These are phyloP conservation scores for Microglena sp. DNA, from an alignment of 139 green algal genomes.

Conservation along the genomic window DNA sequence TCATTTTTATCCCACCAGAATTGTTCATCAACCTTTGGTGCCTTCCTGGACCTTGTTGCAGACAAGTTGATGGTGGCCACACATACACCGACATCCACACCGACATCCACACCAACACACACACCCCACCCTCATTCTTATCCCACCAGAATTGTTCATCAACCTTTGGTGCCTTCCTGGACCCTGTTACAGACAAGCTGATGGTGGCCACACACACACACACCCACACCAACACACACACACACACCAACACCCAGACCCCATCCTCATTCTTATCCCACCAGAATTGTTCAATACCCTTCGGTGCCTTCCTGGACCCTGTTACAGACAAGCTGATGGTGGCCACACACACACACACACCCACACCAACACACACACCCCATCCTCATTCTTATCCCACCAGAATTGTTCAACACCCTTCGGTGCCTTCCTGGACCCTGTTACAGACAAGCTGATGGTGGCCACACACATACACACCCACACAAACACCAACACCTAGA, in stretches of 20 bases:
- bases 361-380: too few species aligned
- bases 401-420: too few species aligned
- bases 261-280: background rate
- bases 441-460: too few species aligned
- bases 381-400: too few species aligned
- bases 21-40: too few species aligned
- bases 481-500: too few species aligned
- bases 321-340: constrained; percentile 98
- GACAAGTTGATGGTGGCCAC: too few species aligned
- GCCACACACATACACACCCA: too few species aligned
- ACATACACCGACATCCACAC: background rate
- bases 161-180: constrained; percentile 91
- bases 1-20: too few species aligned
- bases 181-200: constrained; percentile 96
- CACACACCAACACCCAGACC: background rate
- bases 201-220: constrained; percentile 70
- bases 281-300: constrained; percentile 54
- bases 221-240: constrained; percentile 5
- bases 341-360: too few species aligned
- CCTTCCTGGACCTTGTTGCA: too few species aligned
- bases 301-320: constrained; percentile 95
- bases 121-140: background rate
- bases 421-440: too few species aligned
- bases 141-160: constrained; percentile 42
- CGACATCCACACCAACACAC: background rate